phyloP scores from a whole-genome alignment of 1,284 basidiomycete species.

The Sparassis latifolia region DNA sequence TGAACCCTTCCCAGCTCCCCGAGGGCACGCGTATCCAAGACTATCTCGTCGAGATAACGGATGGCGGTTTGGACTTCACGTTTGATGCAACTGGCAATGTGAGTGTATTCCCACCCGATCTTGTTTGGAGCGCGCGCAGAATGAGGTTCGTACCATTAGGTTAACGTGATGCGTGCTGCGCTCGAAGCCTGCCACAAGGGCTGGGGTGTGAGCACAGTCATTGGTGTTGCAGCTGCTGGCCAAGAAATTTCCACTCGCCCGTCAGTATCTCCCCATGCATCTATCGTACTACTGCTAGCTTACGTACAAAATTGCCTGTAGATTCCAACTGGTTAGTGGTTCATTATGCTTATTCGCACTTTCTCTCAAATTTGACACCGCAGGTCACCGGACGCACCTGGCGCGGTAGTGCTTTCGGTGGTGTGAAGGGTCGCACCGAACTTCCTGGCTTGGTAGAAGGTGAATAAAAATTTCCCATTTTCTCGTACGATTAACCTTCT shows the following conservation, averaged over 20 bases:
- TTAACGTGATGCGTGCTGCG: slow-evolving; percentile 92
- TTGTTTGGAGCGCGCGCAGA: too few relatives aligned
- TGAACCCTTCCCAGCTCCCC: slow-evolving; percentile 78
- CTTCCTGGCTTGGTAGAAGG: slow-evolving; percentile 86
- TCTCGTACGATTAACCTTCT: too few relatives aligned
- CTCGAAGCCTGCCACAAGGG: slow-evolving; percentile 98
- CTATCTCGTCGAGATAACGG: slow-evolving; percentile 87
- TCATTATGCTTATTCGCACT: too few relatives aligned
- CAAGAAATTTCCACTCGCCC: slow-evolving; percentile 96
- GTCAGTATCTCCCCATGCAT: slow-evolving; percentile 44
- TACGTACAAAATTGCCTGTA: too few relatives aligned
- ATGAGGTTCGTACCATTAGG: too few relatives aligned
- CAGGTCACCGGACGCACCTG: slow-evolving; percentile 82
- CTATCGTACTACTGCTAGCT: too few relatives aligned
- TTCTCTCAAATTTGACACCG: too few relatives aligned
- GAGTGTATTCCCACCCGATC: too few relatives aligned
- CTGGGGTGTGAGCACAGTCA: slow-evolving; percentile 94
- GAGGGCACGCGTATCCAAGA: slow-evolving; percentile 85
- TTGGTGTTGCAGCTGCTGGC: slow-evolving; percentile 94
- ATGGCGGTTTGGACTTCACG: slow-evolving; percentile 96
- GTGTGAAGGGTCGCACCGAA: slow-evolving; percentile 96
- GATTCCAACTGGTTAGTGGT: slow-evolving; percentile 62
- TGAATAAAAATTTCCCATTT: too few relatives aligned
- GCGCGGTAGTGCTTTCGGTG: slow-evolving; percentile 96
- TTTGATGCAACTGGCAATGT: slow-evolving; percentile 97